Evolutionary conservation across 73 alveolate genomes (phyloP).

Genomic region (Paramecium sexaurelia): DNA sequence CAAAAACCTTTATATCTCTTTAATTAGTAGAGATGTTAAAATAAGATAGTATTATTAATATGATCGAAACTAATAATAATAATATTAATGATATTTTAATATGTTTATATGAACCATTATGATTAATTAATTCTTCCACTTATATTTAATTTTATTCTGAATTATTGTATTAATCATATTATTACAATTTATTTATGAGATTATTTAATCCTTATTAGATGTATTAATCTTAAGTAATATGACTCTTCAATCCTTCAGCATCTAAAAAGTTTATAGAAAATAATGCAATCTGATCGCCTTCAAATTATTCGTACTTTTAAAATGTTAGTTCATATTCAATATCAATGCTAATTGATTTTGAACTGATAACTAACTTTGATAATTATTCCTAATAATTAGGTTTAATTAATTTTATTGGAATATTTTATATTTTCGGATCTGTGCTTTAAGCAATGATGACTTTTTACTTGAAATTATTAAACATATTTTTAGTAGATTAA

Average conservation of each 20-base stretch:
- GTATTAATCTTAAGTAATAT: neutral
- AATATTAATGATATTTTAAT: neutral
- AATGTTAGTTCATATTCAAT: neutral
- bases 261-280: neutral
- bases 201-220: neutral
- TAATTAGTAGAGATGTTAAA: neutral
- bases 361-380: neutral
- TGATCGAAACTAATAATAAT: neutral
- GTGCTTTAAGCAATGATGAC: neutral
- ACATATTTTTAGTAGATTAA: neutral
- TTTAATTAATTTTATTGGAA: neutral
- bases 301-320: neutral
- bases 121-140: neutral
- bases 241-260: neutral
- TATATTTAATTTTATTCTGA: neutral
- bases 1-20: neutral
- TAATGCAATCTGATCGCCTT: neutral
- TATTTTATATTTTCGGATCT: neutral
- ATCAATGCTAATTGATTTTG: neutral
- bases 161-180: neutral
- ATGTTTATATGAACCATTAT: neutral
- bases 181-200: neutral
- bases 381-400: neutral
- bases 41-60: neutral
- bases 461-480: neutral